Evolutionary conservation across 352 stramenopile genomes (phyloP).

Genomic region (Pseudoperonospora humuli): DNA sequence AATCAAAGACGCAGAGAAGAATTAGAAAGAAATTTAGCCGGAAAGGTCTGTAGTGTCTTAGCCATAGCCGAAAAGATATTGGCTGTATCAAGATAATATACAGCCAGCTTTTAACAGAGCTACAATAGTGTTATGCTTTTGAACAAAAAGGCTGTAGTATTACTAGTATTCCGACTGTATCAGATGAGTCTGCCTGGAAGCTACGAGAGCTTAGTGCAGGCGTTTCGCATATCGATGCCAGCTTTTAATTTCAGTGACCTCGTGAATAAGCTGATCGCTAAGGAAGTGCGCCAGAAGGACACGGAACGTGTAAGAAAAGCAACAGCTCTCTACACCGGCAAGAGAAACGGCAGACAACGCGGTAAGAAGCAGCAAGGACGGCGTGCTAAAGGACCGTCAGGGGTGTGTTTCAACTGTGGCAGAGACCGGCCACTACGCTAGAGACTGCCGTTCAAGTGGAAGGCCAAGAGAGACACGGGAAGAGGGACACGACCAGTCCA

Average conservation of each 20-base stretch:
- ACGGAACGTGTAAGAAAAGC: background rate
- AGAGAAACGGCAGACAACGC: background rate
- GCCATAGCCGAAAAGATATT: too few relatives aligned
- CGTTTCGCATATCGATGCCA: background rate
- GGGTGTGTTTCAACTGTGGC: too few relatives aligned
- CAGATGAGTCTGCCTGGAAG: background rate
- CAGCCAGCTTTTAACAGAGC: too few relatives aligned
- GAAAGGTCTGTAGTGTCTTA: too few relatives aligned
- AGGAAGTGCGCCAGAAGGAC: background rate
- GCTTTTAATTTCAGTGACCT: background rate
- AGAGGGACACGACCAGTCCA: background rate
- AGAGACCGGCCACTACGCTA: too few relatives aligned
- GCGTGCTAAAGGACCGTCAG: background rate
- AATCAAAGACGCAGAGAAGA: too few relatives aligned
- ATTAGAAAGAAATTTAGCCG: too few relatives aligned
- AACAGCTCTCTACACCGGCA: background rate
- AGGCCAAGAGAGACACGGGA: background rate
- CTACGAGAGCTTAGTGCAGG: background rate
- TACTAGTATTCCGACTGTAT: too few relatives aligned
- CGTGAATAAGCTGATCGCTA: background rate
- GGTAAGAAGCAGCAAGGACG: background rate
- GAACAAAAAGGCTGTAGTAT: too few relatives aligned
- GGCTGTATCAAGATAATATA: too few relatives aligned
- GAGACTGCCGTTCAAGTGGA: too few relatives aligned
- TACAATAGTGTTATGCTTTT: too few relatives aligned